These are phyloP conservation scores for Candida dajiaensis DNA, from an alignment of 805 yeast genomes.

Conservation along the genomic window DNA sequence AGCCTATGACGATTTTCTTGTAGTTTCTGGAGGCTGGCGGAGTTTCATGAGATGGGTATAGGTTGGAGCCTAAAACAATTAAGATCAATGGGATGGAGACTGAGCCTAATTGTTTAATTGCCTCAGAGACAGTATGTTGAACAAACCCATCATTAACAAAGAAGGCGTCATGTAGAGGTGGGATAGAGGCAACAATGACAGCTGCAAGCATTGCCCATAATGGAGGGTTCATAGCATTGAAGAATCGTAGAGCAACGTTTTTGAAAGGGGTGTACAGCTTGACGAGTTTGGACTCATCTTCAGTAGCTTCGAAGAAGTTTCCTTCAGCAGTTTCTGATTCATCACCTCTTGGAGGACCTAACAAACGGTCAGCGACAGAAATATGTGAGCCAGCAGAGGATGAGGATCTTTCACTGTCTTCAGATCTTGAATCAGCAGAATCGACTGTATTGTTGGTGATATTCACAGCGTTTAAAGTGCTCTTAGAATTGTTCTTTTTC, in stretches of 20 bases:
- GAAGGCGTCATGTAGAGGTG: conserved; percentile 48
- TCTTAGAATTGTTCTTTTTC: not conserved
- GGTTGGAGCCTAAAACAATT: conserved; percentile 73
- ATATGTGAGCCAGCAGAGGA: not conserved
- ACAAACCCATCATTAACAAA: conserved; percentile 56
- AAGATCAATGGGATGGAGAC: conserved; percentile 75
- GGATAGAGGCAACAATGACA: conserved; percentile 62
- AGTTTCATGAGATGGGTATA: conserved; percentile 61
- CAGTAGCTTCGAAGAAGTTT: not conserved
- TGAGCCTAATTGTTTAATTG: conserved; percentile 61
- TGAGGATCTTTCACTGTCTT: not conserved
- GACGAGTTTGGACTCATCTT: not conserved
- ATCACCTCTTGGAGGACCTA: not conserved
- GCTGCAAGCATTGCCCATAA: conserved; percentile 69
- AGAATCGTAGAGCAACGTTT: conserved; percentile 1
- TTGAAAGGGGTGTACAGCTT: not conserved
- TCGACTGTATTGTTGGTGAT: not conserved
- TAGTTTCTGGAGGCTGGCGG: conserved; percentile 63
- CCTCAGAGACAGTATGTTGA: conserved; percentile 57
- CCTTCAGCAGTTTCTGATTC: not conserved
- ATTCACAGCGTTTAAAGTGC: not conserved
- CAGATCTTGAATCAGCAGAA: not conserved
- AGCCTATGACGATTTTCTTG: conserved; percentile 57
- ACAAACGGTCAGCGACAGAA: conserved; percentile 6
- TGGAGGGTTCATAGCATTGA: conserved; percentile 71